Evolutionary conservation across 305 asterid species (phyloP), one percentile per base, ranked within the genome.

Genomic region (Solanum hybrid): DNA sequence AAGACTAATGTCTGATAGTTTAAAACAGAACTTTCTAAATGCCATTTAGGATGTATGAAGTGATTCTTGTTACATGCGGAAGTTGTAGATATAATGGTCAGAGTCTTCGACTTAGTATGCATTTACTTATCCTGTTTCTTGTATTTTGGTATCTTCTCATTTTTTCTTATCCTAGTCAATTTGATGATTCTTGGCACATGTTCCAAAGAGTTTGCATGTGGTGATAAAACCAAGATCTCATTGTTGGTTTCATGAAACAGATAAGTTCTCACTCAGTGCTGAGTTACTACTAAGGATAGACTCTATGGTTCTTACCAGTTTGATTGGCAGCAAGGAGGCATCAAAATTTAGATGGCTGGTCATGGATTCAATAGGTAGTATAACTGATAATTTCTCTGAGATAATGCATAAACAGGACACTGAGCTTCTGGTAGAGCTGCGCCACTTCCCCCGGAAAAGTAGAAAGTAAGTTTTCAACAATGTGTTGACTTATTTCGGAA

Each of bases 221-320:
- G 41, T 84, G 39, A 51, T 31, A 84, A 84, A 45, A 31, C 41
- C 26, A 51, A 84, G 76, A 84, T 39, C 88, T 31, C 76, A 51
- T 51, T 84, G 76, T 20, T 84, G 76, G 41, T 84, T 88, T 32
- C 31, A 85, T 72, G 24, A 83, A 91, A 87, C 95, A 95, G 98
- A 94, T 91, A 94, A 89, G 88, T 88, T 92, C n/a, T 87, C 94
- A 61, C 89, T 93, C 91, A 91, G 93, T 91, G 92, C 98, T 4
- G 95, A 93, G 92, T 88, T 96, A 94, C 97, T 95, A 88, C 97
- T 95, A 89, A 94, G 97, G 93, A 93, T 96, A 90, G 97, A 96
- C 91, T 92, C 98, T 15, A 92, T 96, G 96, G 96, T 96, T 91
- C 95, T 96, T 90, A 93, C 92, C 89, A 95, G 97, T 79, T 82